A percentile compares a stretch with the other conserved stretches of the same genome.
Evolutionary conservation across 2,329 filamentous ascomycete genomes (phyloP).

Genomic region (Sporothrix protearum): DNA sequence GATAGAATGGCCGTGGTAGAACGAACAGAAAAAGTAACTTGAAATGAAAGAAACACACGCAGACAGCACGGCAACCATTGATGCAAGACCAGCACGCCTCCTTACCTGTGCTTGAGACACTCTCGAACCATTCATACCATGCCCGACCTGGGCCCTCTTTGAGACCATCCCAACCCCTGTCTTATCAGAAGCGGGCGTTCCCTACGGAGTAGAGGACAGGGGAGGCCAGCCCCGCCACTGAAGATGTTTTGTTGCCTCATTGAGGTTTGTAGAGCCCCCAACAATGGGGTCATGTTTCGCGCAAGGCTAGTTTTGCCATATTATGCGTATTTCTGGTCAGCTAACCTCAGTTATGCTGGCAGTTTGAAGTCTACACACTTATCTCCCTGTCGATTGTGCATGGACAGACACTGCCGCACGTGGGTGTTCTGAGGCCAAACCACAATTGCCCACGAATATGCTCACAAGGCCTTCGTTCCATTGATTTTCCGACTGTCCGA

Average conservation of each 20-base stretch:
- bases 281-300: background rate
- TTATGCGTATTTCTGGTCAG: too few relatives aligned
- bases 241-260: background rate
- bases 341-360: background rate
- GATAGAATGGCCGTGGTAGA: background rate
- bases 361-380: background rate
- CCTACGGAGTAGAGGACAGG: background rate
- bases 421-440: background rate
- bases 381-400: background rate
- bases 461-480: background rate
- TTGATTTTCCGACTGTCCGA: background rate
- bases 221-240: background rate
- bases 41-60: too few relatives aligned
- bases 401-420: background rate
- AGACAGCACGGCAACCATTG: background rate
- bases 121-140: background rate
- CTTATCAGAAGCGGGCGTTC: background rate
- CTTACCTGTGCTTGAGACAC: background rate
- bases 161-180: background rate
- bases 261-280: background rate
- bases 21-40: background rate
- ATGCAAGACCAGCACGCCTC: background rate
- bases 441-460: background rate
- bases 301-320: background rate
- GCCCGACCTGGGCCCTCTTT: background rate